A percentile compares a stretch with the other conserved stretches of the same genome.
Conservation (phyloP, 78 protist species). For the Dictyostelium brefeldianum region DNA sequence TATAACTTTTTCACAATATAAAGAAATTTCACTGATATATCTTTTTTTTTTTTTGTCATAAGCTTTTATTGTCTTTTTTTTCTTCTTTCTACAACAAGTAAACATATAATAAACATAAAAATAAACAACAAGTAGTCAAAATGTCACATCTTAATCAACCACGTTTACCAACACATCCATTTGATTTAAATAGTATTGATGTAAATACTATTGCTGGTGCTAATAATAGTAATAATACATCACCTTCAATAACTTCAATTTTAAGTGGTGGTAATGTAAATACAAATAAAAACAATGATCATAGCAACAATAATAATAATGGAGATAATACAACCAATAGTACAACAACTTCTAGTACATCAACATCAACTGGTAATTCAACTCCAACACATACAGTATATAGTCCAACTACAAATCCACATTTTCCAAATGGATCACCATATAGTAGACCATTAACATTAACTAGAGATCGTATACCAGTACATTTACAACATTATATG, state of each 20-base stretch:
- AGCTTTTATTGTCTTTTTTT: too few species aligned
- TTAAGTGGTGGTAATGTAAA: too few species aligned
- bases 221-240: too few species aligned
- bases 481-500: slow-evolving; percentile 51
- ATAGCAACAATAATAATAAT: background rate
- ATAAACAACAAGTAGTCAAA: too few species aligned
- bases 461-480: slow-evolving; percentile 49
- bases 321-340: background rate
- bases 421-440: slow-evolving; percentile 28
- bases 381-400: slow-evolving; percentile 1
- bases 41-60: too few species aligned
- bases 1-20: too few species aligned
- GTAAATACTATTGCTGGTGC: too few species aligned
- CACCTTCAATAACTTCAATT: too few species aligned
- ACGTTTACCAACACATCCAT: background rate
- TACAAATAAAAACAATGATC: background rate
- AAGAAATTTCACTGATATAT: too few species aligned
- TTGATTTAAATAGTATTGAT: too few species aligned
- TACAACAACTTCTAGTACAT: background rate
- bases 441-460: slow-evolving; percentile 19
- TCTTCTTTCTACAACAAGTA: too few species aligned
- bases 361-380: background rate
- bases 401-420: background rate
- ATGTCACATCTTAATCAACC: slow-evolving; percentile 6
- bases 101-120: too few species aligned